These are phyloP conservation scores for Agaricus sinodeliciosus DNA, from an alignment of 768 basidiomycete species.

Conservation along the genomic window DNA sequence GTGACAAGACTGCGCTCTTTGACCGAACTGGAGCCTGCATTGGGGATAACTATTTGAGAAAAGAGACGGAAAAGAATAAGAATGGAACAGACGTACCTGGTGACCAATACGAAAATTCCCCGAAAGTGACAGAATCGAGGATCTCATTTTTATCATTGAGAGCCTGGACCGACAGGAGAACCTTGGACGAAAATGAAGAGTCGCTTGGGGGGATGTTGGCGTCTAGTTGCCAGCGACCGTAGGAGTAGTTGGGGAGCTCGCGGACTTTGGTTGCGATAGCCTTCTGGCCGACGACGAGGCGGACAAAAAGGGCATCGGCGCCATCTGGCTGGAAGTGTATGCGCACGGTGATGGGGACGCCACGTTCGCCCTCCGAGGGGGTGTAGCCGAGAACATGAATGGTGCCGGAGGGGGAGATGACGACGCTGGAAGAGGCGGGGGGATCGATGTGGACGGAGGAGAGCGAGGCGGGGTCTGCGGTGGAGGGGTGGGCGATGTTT, in stretches of 20 bases:
- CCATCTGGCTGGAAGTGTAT: slow-evolving; percentile 49
- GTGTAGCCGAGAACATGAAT: slow-evolving; percentile 62
- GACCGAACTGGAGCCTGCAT: slow-evolving; percentile 13
- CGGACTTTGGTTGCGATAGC: slow-evolving; percentile 64
- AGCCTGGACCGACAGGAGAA: slow-evolving; percentile 57
- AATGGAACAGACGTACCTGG: slow-evolving; percentile 24
- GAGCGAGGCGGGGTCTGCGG: slow-evolving; percentile 4
- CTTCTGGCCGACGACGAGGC: slow-evolving; percentile 67
- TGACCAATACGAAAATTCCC: slow-evolving; percentile 61
- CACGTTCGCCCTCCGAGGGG: slow-evolving; percentile 57
- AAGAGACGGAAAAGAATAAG: slow-evolving; percentile 9
- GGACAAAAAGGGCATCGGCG: slow-evolving; percentile 52
- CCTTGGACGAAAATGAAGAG: slow-evolving; percentile 35
- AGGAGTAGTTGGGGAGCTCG: slow-evolving; percentile 37
- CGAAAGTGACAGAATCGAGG: slow-evolving; percentile 63
- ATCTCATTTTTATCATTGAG: slow-evolving; percentile 46
- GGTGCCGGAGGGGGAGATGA: slow-evolving; percentile 44
- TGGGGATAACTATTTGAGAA: neutral
- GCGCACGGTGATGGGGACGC: slow-evolving; percentile 57
- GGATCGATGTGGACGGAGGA: slow-evolving; percentile 9
- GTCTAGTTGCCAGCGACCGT: slow-evolving; percentile 59
- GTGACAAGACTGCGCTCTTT: slow-evolving; percentile 13
- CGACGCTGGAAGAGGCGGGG: slow-evolving; percentile 18
- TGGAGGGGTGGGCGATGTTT: neutral
- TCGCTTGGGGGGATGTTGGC: slow-evolving; percentile 54